These are phyloP conservation scores for Vitis hybrid DNA, from an alignment of 177 flowering plant species.

Conservation along the genomic window DNA sequence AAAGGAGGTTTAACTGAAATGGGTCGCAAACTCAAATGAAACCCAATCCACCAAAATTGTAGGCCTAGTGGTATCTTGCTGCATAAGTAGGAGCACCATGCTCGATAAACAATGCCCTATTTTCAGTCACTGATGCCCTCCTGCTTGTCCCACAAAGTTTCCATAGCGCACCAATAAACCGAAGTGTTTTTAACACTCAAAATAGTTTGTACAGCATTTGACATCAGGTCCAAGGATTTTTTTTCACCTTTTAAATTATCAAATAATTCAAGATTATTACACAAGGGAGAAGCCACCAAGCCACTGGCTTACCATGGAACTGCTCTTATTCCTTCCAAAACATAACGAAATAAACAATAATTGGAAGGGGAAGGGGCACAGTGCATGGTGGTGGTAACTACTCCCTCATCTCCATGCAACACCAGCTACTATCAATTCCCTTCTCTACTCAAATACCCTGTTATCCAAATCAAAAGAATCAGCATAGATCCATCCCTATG, in stretches of 20 bases:
- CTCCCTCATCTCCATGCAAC: not conserved
- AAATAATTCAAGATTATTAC: constrained; percentile 13
- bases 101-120: too few species aligned
- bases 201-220: too few species aligned
- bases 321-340: constrained; percentile 15
- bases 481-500: constrained; percentile 13
- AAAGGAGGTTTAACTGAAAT: too few species aligned
- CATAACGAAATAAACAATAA: constrained; percentile 10
- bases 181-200: too few species aligned
- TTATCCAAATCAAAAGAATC: constrained; percentile 26
- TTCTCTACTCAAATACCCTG: not conserved
- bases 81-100: too few species aligned
- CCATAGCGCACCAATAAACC: too few species aligned
- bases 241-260: not conserved
- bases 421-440: not conserved
- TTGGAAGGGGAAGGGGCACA: constrained; percentile 10
- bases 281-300: not conserved
- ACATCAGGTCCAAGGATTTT: too few species aligned
- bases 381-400: not conserved
- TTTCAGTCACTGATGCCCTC: too few species aligned
- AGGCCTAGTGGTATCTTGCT: too few species aligned
- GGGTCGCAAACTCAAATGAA: not conserved
- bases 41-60: too few species aligned
- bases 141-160: too few species aligned
- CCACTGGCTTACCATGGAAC: not conserved